Base-by-base conservation (phyloP, 441 rosid species). In the Jatropha podagrica region DNA sequence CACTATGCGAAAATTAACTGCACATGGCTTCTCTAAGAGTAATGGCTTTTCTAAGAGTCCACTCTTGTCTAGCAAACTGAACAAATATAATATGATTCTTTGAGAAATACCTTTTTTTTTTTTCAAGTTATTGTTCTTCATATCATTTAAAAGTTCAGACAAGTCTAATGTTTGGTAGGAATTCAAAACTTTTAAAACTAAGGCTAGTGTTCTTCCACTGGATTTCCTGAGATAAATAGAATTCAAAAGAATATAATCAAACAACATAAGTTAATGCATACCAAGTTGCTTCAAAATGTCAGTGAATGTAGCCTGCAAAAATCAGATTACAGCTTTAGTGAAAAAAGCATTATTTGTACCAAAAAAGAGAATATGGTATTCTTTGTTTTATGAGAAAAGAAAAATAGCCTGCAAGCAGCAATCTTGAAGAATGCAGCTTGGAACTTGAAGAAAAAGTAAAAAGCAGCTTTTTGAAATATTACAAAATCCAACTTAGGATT, bases 291-390 rank as follows among this genome's bases (percentile, higher is more conserved):
- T 91, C 81, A 95, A 84, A 81, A 95, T 95, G 85, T 95, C 99
- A 0, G 96, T 92, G 83, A 95, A 93, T 18, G 99, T 95, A 63
- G 99, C 97, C 98, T 95, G 96, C 89, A 90, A 77, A 83, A 26
- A 62, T 65, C 68, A 76, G 27, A 78, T 63, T 52, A 42, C 64
- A 44, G 62, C 67, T 72, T 74, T 66, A 15, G 58, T n/a, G 15
- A 72, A 27, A 46, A 76, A 41, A 64, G 15, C 20, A 40, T 37
- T 5, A 76, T n/a, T 17, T 7, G 27, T 60, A 56, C 61, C 18
- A 10, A 32, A 55, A 17, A 55, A 11, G 44, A 9, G 54, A 56
- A 56, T 8, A 56, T 7, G 7, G 0, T 17, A 56, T 56, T 23
- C 12, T 23, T n/a, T 13, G 12, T 9, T 20, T 14, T n/a, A 26